Base-by-base conservation (phyloP, 2,329 filamentous ascomycete genomes). In the Monilinia aucupariae region DNA sequence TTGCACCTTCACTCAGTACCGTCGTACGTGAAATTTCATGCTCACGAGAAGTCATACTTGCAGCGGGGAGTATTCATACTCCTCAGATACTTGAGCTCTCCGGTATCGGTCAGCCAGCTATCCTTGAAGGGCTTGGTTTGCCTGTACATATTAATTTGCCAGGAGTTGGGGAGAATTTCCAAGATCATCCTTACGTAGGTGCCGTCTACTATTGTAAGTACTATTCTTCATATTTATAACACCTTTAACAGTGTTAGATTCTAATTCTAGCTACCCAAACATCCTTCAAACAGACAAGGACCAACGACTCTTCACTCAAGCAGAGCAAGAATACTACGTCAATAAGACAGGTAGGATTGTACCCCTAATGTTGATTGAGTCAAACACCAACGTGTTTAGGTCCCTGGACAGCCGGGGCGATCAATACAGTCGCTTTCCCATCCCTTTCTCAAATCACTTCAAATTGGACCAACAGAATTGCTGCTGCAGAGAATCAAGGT, bases 1-100 rank as follows among this genome's bases (percentile, higher is more conserved):
- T 71, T 54, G 66, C 64, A 32, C 67, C 68, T 22, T 64, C 68
- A 39, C 65, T 66, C 13, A 68, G 65, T 43, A 50, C 69, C 13
- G 55, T 64, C 22, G 48, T 68, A 12, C 64, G 62, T 15, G 67
- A 66, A 25, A 66, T 68, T 20, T 66, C 65, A 17, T 69, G 83
- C 82, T 32, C 76, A 75, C 17, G 84, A 54, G 81, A 83, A 66
- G 77, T 83, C 27, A 81, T 83, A 51, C 66, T 83, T n/a, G 76
- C 78, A 0, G 80, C 78, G 2, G 81, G 81, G 20, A 73, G 77
- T 4, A 79, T 82, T 69, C 80, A 81, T 69, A 78, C 78, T 4
- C 81, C 81, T 0, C 79, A 82, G 64, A 75, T 83, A 8, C 77
- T 84, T 4, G 79, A 81, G 70, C 75, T 82, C 0, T 81, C 78